Evolutionary conservation across 257 asterid genomes (phyloP).

Genomic region (Rubia yunnanensis): DNA sequence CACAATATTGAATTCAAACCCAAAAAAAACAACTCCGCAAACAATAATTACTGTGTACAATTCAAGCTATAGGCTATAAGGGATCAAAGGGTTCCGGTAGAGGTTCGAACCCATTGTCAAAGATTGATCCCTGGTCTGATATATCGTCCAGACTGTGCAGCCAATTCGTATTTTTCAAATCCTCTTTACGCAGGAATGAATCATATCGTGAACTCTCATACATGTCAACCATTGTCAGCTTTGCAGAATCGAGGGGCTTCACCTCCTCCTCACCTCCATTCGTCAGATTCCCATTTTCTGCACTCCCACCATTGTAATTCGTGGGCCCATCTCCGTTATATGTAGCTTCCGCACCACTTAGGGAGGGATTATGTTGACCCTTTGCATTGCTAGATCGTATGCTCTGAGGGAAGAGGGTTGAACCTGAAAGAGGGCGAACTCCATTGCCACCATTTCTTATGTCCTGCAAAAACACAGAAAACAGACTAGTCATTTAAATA

Average conservation of each 20-base stretch:
- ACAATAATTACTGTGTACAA: neutral
- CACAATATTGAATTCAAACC: neutral
- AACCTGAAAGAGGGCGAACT: slow-evolving; percentile 58
- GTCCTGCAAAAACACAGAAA: slow-evolving; percentile 48
- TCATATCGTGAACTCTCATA: slow-evolving; percentile 94
- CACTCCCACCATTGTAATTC: slow-evolving; percentile 23
- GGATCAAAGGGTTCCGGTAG: slow-evolving; percentile 91
- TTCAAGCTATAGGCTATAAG: slow-evolving; percentile 22
- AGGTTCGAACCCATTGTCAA: slow-evolving; percentile 77
- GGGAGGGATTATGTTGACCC: slow-evolving; percentile 29
- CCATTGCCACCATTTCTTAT: slow-evolving; percentile 56
- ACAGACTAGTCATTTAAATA: neutral
- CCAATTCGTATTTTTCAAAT: slow-evolving; percentile 78
- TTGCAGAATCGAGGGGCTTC: slow-evolving; percentile 46
- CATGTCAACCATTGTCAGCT: slow-evolving; percentile 46
- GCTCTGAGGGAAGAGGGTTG: slow-evolving; percentile 91
- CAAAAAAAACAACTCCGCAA: neutral
- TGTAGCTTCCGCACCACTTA: slow-evolving; percentile 26
- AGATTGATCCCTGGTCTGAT: slow-evolving; percentile 68
- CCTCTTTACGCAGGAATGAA: slow-evolving; percentile 58
- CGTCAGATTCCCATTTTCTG: slow-evolving; percentile 42
- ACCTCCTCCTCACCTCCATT: slow-evolving; percentile 59
- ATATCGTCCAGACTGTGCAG: slow-evolving; percentile 75
- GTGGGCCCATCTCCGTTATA: slow-evolving; percentile 30
- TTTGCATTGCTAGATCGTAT: slow-evolving; percentile 63